Base-by-base conservation (phyloP, 257 asterid species). In the Asclepias syriaca region DNA sequence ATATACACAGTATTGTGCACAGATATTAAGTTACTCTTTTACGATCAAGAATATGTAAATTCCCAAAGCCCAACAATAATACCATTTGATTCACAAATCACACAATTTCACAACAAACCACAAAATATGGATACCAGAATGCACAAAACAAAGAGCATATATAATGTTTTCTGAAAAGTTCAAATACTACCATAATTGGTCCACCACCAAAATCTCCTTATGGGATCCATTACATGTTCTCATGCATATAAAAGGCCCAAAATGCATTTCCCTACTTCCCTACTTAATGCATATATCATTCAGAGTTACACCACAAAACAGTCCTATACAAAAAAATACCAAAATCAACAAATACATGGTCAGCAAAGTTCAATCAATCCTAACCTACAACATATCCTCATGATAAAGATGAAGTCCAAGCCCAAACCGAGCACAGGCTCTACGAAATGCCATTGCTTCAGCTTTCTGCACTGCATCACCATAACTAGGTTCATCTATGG, bases 361-460 rank as follows among this genome's bases (percentile, higher is more conserved):
- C 39, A 32, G 51, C 2, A 13, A 34, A 34, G 49, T 29, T 32
- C 63, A 58, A 69, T 32, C 49, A 32, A 51, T 16, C 22, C 50
- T 16, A n/a, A 34, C 50, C 65, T 88, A 93, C 39, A 85, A 81
- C 74, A 84, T 21, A 70, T 93, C 96, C 77, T 93, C 96, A 57
- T 93, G 96, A 83, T 87, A 91, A 27, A 93, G 91, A 79, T 93
- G 93, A 72, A 93, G 98, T 61, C 98, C 98, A 55, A 91, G 84
- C 49, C 98, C 98, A 54, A 91, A 83, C 46, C 96, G 92, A 76
- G 98, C 96, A 77, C 97, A 93, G 78, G 97, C 98, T 69, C 96
- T 78, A 43, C 98, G 96, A 84, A 93, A 91, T 68, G 98, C 96
- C 97, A 89, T 93, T 69, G 90, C 89, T 78, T 91, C 98, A 63